Evolutionary conservation across 495 filamentous ascomycete genomes (phyloP).

Genomic region (Aspergillus homomorphus): DNA sequence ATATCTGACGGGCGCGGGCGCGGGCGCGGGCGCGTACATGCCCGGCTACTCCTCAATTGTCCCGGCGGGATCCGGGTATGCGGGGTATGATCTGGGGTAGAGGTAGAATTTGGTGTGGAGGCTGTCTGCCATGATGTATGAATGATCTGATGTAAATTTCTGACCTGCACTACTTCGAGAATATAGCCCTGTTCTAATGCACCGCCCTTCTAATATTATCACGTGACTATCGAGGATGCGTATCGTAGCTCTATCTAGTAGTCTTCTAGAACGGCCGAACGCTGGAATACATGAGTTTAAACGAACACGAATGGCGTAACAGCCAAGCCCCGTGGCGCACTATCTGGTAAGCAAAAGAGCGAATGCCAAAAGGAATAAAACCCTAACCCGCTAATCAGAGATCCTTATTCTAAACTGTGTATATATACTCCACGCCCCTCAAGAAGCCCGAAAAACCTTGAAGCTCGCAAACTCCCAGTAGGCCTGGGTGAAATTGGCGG

Average conservation of each 20-base stretch:
- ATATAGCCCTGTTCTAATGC: background rate
- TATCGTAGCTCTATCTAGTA: no score
- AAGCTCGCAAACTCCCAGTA: slow-evolving; percentile 53
- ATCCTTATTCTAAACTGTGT: background rate
- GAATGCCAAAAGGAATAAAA: no score
- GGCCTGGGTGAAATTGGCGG: slow-evolving; percentile 37
- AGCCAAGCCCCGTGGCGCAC: no score
- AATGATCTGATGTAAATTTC: background rate
- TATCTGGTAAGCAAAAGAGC: no score
- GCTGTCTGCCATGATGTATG: background rate
- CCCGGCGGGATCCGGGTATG: slow-evolving; percentile 13
- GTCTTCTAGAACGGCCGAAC: no score
- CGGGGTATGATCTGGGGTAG: slow-evolving; percentile 8
- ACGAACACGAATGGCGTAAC: no score
- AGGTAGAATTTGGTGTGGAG: slow-evolving; percentile 3
- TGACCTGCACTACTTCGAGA: background rate
- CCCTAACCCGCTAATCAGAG: background rate
- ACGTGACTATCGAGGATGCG: no score
- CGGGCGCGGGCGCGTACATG: slow-evolving; percentile 13
- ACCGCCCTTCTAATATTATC: background rate
- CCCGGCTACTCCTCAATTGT: slow-evolving; percentile 12
- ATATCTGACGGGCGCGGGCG: slow-evolving; percentile 15
- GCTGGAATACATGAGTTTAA: no score
- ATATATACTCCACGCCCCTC: no score
- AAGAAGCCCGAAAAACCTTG: slow-evolving; percentile 36